Evolutionary conservation across 768 basidiomycete genomes (phyloP).

Genomic region (Suillus occidentalis): DNA sequence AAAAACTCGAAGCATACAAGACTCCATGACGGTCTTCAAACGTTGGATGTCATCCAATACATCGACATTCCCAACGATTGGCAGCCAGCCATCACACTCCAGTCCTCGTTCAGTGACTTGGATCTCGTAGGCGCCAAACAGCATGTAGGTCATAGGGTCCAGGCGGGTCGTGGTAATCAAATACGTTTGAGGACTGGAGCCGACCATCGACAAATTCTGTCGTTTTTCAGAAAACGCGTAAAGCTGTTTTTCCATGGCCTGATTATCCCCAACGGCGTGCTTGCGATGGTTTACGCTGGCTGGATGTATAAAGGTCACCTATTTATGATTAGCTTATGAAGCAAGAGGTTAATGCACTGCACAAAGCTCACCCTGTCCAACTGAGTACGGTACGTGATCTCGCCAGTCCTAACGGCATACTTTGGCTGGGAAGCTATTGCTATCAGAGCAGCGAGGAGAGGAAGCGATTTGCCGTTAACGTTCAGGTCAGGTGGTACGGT

Average conservation of each 20-base stretch:
- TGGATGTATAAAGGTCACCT: constrained; percentile 81
- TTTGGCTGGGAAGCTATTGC: constrained; percentile 87
- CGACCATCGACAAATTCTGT: constrained; percentile 59
- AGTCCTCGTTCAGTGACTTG: constrained; percentile 69
- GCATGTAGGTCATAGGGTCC: constrained; percentile 85
- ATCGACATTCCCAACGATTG: constrained; percentile 71
- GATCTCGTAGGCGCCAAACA: constrained; percentile 86
- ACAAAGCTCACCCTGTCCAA: constrained; percentile 71
- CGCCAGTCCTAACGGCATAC: constrained; percentile 77
- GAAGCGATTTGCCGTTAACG: constrained; percentile 67
- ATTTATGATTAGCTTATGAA: constrained; percentile 12
- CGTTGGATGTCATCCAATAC: constrained; percentile 81
- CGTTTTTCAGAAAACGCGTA: constrained; percentile 85
- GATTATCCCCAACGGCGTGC: constrained; percentile 31
- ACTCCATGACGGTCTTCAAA: constrained; percentile 77
- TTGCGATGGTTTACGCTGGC: constrained; percentile 83
- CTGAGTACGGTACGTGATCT: constrained; percentile 67
- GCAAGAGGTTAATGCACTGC: constrained; percentile 1
- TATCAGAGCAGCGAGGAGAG: constrained; percentile 81
- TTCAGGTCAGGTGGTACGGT: constrained; percentile 69
- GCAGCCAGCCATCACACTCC: constrained; percentile 90
- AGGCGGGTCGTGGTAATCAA: constrained; percentile 81
- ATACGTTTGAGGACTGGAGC: constrained; percentile 57
- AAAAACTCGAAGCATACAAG: constrained; percentile 86
- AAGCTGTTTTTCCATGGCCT: constrained; percentile 60